A percentile compares a stretch with the other conserved stretches of the same genome.
phyloP scores from a whole-genome alignment of 2,329 filamentous ascomycete species.

The Aureobasidium melanogenum region DNA sequence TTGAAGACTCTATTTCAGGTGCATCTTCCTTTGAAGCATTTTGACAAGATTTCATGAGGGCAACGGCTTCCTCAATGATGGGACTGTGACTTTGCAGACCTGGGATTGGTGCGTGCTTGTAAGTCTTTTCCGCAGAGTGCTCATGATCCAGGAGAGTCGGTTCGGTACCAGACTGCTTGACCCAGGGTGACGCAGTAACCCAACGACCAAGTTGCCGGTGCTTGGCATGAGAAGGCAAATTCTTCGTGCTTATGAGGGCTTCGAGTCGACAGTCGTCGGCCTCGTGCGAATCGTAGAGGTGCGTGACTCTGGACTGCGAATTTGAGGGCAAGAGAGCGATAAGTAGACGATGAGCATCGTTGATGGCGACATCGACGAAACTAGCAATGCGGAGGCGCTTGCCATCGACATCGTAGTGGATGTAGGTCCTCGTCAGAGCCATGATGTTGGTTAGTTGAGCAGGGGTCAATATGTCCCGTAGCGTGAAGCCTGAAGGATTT shows the following conservation, averaged over 20 bases:
- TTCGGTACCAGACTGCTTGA: not conserved
- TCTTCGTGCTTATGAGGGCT: not conserved
- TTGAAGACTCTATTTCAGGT: not conserved
- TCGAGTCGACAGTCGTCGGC: not conserved
- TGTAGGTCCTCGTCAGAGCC: constrained; percentile 8
- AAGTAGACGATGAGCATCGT: constrained; percentile 13
- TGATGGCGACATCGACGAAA: constrained; percentile 4
- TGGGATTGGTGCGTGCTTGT: not conserved
- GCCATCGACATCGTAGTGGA: not conserved
- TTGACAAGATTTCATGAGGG: not conserved
- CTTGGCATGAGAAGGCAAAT: not conserved
- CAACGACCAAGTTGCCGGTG: not conserved
- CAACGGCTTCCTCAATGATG: not conserved
- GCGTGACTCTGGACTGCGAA: not conserved
- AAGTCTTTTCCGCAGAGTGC: not conserved
- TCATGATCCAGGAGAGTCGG: not conserved
- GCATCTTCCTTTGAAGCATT: not conserved
- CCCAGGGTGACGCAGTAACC: not conserved
- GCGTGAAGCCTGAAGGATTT: not conserved
- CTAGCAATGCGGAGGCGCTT: constrained; percentile 9
- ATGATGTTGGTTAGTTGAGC: not conserved
- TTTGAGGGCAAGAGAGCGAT: not conserved
- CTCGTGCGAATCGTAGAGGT: not conserved
- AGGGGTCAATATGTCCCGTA: not conserved
- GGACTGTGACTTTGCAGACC: not conserved